phyloP scores from a whole-genome alignment of 257 asterid species.

The Apocynum venetum region DNA sequence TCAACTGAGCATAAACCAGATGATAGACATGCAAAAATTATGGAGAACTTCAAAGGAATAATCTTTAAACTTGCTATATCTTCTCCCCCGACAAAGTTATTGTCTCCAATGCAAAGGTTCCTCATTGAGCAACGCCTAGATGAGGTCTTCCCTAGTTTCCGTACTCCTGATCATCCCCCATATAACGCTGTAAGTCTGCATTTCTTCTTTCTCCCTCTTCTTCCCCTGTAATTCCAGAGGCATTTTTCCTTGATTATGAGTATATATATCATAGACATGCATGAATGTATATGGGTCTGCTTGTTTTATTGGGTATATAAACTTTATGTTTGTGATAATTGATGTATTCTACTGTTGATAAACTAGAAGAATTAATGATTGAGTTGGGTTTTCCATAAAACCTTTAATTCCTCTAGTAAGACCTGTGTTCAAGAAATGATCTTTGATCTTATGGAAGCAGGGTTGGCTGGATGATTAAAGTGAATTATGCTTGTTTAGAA shows the following conservation, averaged over 20 bases:
- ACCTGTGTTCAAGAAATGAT: neutral
- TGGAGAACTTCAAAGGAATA: constrained; percentile 30
- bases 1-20: neutral
- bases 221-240: neutral
- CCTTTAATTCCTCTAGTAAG: neutral
- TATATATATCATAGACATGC: neutral
- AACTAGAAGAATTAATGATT: neutral
- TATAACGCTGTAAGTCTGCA: constrained; percentile 43
- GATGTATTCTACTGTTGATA: neutral
- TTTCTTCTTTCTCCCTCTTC: neutral
- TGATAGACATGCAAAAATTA: constrained; percentile 19
- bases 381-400: neutral
- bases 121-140: constrained; percentile 30
- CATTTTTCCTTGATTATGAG: neutral
- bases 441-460: neutral
- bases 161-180: constrained; percentile 59
- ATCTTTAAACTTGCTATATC: constrained; percentile 28
- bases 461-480: neutral
- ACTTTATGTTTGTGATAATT: neutral
- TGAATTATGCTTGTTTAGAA: neutral
- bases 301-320: neutral
- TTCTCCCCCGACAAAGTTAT: constrained; percentile 26
- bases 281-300: neutral
- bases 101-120: constrained; percentile 24
- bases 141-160: constrained; percentile 25